A percentile compares a stretch with the other conserved stretches of the same genome.
These are phyloP conservation scores for Nothophytophthora sp. DNA, from an alignment of 352 stramenopile genomes.

Conservation along the genomic window DNA sequence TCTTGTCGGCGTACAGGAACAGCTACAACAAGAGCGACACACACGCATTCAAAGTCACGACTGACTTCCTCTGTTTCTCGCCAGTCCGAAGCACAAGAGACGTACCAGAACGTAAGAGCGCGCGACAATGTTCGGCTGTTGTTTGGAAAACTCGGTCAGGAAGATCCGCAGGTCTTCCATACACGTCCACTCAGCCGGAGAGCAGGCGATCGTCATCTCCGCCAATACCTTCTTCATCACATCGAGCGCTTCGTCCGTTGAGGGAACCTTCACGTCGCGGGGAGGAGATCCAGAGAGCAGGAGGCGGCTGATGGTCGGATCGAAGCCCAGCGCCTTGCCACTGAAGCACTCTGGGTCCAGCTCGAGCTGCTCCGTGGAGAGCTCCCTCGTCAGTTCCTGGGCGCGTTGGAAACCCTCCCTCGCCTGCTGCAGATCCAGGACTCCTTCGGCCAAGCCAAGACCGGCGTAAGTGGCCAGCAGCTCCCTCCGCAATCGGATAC, in stretches of 20 bases:
- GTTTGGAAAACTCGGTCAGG: conserved; percentile 67
- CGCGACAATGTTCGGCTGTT: conserved; percentile 69
- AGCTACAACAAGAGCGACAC: conserved; percentile 37
- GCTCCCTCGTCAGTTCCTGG: conserved; percentile 38
- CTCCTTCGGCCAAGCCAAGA: conserved; percentile 47
- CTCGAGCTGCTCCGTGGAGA: conserved; percentile 66
- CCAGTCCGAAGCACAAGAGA: conserved; percentile 2
- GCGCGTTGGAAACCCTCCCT: conserved; percentile 42
- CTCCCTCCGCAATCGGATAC: conserved; percentile 53
- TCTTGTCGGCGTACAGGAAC: conserved; percentile 85
- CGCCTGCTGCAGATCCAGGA: conserved; percentile 41
- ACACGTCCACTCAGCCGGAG: conserved; percentile 55
- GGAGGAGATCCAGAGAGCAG: conserved; percentile 70
- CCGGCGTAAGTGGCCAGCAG: conserved; percentile 45
- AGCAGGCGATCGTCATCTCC: conserved; percentile 63
- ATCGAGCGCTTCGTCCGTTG: conserved; percentile 46
- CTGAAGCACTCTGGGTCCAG: conserved; percentile 66
- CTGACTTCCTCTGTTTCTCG: neutral
- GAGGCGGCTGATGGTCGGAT: conserved; percentile 71
- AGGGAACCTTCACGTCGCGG: conserved; percentile 67
- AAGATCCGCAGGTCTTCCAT: conserved; percentile 87
- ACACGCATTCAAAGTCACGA: conserved; percentile 6
- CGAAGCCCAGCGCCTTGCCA: conserved; percentile 73
- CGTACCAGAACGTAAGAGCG: conserved; percentile 84
- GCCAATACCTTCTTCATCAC: conserved; percentile 56